These are phyloP conservation scores for Cladobotryum mycophilum DNA, from an alignment of 2,329 filamentous ascomycete genomes.

Conservation along the genomic window DNA sequence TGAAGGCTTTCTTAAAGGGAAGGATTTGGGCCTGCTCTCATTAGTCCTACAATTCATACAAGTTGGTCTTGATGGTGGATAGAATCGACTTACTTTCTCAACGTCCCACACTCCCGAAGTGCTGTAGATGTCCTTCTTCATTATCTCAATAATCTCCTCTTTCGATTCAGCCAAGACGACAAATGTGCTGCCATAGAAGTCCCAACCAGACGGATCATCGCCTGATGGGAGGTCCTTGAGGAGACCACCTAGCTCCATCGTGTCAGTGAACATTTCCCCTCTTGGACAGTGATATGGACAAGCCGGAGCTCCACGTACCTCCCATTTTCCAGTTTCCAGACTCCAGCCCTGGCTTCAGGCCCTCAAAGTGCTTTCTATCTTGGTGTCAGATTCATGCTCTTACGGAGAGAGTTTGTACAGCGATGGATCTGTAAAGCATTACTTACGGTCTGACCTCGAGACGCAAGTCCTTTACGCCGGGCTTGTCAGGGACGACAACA, in stretches of 20 bases:
- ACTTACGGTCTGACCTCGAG: slow-evolving; percentile 54
- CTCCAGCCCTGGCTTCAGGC: slow-evolving; percentile 45
- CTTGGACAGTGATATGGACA: not conserved
- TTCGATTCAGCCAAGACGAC: slow-evolving; percentile 59
- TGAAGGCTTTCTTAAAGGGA: slow-evolving; percentile 41
- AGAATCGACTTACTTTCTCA: slow-evolving; percentile 45
- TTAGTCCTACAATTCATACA: not conserved
- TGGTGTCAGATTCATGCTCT: too few species aligned
- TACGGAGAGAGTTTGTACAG: not conserved
- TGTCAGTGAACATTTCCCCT: not conserved
- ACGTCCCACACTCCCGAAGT: slow-evolving; percentile 73
- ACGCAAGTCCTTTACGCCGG: slow-evolving; percentile 53
- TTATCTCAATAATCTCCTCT: slow-evolving; percentile 60
- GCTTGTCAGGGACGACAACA: slow-evolving; percentile 62
- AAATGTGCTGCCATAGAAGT: slow-evolving; percentile 70
- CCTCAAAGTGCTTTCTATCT: slow-evolving; percentile 45
- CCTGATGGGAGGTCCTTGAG: slow-evolving; percentile 60
- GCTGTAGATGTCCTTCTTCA: slow-evolving; percentile 69
- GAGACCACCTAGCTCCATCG: slow-evolving; percentile 50
- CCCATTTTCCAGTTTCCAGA: slow-evolving; percentile 58
- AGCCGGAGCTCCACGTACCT: slow-evolving; percentile 38
- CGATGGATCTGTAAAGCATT: not conserved
- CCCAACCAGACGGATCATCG: slow-evolving; percentile 49
- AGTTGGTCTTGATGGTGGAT: not conserved
- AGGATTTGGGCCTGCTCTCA: slow-evolving; percentile 42